Evolutionary conservation across 108 stramenopile species (phyloP), one percentile per base, ranked within the genome.

Genomic region (Bacterosira constricta): DNA sequence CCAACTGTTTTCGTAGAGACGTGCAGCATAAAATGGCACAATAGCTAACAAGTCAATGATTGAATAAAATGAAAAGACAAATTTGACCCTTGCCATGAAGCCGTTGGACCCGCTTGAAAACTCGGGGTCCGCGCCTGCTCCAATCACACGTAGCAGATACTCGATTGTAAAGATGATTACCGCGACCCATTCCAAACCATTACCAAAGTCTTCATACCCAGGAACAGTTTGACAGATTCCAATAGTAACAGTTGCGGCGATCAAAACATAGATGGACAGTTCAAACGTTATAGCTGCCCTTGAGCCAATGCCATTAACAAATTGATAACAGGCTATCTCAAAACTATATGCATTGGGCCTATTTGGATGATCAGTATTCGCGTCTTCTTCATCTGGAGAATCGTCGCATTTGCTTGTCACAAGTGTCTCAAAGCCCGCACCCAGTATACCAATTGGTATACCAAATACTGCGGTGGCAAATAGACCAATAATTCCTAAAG

Each of bases 81-180:
- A 96, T 12, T 71, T 66, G 23, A 95, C 21, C 10, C 96, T 85
- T 17, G 79, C 63, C 35, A 18, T 63, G 41, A 75, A 62, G n/a
- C 29, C 58, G 35, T 72, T 79, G 23, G 56, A 66, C 21, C 4
- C 23, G 11, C 31, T 66, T 15, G 81, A 73, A 85, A 88, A 91
- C 20, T 79, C 77, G 18, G 90, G 88, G 65, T 93, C 89, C 6
- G 89, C 90, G 6, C 84, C 87, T 23, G 69, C 84, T 7, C 90
- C 90, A 55, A 93, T 65, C 35, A 96, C 63, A 0, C 96, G 85
- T 17, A 94, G 52, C 3, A 94, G 11, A 61, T 97, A 97, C 55
- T 97, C 96, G 23, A 92, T 25, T 8, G 96, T 97, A 76, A 97
- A 97, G n/a, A 93, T 79, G 23, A 85, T 42, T 4, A 97, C 94